Evolutionary conservation across 2,329 filamentous ascomycete genomes (phyloP), one percentile per base, ranked within the genome.

Genomic region (Penicillium sp.): DNA sequence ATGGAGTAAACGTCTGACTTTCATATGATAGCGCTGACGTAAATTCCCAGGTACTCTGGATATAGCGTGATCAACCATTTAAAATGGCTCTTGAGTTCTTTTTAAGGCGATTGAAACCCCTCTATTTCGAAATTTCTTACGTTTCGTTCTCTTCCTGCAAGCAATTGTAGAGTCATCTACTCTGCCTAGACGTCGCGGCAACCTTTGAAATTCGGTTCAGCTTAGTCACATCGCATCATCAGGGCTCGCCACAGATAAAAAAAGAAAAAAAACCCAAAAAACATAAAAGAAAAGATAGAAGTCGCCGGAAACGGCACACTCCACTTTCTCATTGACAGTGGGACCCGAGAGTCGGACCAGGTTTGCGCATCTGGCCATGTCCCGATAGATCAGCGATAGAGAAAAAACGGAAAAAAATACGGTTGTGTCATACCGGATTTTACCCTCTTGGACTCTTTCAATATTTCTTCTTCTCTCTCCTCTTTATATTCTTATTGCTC

Each of bases 331-430:
- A 18, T 19, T 40, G 18, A 30, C 48, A 45, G 62, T 65, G 60
- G 67, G 65, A 67, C 67, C 67, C 80, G 58, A 59, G 56, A 45
- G 58, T 65, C 61, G 65, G 84, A 80, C 18, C 79, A 64, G 27
- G 75, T 39, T 74, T 36, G 80, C 74, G 56, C 73, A 76, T 26
- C 78, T 74, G 35, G 78, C 76, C 69, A 65, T 61, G 59, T 48
- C 52, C 57, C 61, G 63, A 66, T 61, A 67, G 68, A 70, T 70
- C 67, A 61, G 45, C 60, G 55, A 57, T 61, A 63, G 57, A 56
- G 57, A 58, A 53, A 55, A 56, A 44, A 48, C 42, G 47, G 40
- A 48, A 59, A 62, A 54, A 53, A 43, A 55, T 52, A 54, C 47
- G 58, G 46, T 66, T 57, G 63, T 58, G 42, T 57, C 13, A 30